These are phyloP conservation scores for Aurifilum marmelostoma DNA, from an alignment of 2,329 filamentous ascomycete genomes.

Conservation along the genomic window DNA sequence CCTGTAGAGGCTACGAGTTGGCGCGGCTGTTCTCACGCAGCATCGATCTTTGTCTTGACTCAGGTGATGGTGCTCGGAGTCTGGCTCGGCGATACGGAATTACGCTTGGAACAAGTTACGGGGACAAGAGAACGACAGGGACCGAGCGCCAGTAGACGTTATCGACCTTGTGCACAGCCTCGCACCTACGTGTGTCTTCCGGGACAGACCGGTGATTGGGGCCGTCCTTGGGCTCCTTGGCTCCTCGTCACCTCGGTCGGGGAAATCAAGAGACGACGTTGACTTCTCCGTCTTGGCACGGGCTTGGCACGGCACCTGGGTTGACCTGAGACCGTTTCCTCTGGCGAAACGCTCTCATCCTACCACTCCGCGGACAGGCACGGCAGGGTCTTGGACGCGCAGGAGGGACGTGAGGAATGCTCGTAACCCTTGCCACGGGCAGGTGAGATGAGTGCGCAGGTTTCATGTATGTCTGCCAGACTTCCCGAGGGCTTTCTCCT, in stretches of 20 bases:
- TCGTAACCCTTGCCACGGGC: not conserved
- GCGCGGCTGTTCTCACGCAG: not conserved
- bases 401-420: not conserved
- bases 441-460: not conserved
- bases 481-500: not conserved
- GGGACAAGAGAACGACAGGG: not conserved
- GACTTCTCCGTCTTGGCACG: slow-evolving; percentile 20
- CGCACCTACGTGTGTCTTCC: not conserved
- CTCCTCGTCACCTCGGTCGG: not conserved
- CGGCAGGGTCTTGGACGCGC: not conserved
- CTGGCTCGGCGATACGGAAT: slow-evolving; percentile 9
- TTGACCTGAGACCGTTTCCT: not conserved
- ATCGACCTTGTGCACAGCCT: not conserved
- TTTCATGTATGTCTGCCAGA: not conserved
- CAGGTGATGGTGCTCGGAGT: slow-evolving; percentile 3
- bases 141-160: not conserved
- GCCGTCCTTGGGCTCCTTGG: not conserved
- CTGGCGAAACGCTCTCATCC: not conserved
- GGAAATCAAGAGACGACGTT: slow-evolving; percentile 15
- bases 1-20: not conserved
- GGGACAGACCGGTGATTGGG: not conserved
- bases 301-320: slow-evolving; percentile 12
- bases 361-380: not conserved
- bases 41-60: not conserved
- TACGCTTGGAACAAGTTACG: not conserved